A percentile compares a stretch with the other conserved stretches of the same genome.
phyloP scores from a whole-genome alignment of 306 rosid species.

The Pachyrhizus erosus region DNA sequence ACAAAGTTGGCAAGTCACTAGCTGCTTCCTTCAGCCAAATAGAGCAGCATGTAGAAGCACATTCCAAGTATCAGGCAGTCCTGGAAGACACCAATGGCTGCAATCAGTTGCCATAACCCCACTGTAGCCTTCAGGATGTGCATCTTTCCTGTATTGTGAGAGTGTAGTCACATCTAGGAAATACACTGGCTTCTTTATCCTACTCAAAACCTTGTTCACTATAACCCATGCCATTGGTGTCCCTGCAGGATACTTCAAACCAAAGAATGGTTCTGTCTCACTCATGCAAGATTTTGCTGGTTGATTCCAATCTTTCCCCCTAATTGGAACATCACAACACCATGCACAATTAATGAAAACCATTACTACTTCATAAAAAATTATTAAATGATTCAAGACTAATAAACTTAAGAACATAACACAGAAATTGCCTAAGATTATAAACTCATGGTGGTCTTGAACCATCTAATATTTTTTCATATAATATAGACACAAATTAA shows the following conservation, averaged over 20 bases:
- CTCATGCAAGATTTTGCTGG: conserved; percentile 81
- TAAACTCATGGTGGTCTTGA: too few relatives aligned
- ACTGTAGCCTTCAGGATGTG: conserved; percentile 82
- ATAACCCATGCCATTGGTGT: conserved; percentile 88
- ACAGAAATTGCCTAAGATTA: too few relatives aligned
- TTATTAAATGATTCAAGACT: too few relatives aligned
- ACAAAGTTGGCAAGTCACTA: conserved; percentile 3
- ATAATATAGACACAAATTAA: too few relatives aligned
- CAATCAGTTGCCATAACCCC: conserved; percentile 71
- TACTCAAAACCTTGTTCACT: conserved; percentile 77
- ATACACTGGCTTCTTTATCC: conserved; percentile 77
- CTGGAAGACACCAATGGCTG: conserved; percentile 99
- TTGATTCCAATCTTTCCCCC: conserved; percentile 92
- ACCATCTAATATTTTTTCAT: too few relatives aligned
- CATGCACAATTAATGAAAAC: neutral
- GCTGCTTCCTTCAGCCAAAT: conserved; percentile 49
- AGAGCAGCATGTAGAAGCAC: conserved; percentile 80
- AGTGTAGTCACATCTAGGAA: conserved; percentile 78
- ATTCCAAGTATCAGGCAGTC: conserved; percentile 97
- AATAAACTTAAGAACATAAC: too few relatives aligned
- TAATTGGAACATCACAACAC: conserved; percentile 34
- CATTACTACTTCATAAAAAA: too few relatives aligned
- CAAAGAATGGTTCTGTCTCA: conserved; percentile 70
- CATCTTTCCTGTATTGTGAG: conserved; percentile 86
- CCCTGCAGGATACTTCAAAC: conserved; percentile 80